Base-by-base conservation (phyloP, 2,329 filamentous ascomycete species). In the Pseudogymnoascus sp. region DNA sequence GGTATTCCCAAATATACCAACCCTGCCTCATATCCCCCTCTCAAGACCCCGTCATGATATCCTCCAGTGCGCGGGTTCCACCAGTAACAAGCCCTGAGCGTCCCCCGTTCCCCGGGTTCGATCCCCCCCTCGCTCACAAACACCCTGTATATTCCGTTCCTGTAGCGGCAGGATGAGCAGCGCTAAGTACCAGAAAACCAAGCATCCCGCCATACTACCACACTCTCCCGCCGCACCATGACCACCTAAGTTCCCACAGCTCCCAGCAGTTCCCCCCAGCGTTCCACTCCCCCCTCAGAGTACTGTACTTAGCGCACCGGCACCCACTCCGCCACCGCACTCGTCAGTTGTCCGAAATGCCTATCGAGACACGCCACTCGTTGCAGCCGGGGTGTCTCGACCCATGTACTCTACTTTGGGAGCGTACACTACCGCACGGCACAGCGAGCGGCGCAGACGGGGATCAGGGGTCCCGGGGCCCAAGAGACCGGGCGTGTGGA, bases 71-170 rank as follows among this genome's bases (percentile, higher is more conserved):
- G 44, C n/a, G 15, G 47, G 47, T 53, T 53, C 47, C 47, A 53
- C 47, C 47, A 53, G 47, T 53, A 53, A 11, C 47, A 31, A 53
- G 31, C 15, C 47, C 47, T 8, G 23, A 17, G 15, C 23, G n/a
- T 31, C 47, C 47, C 47, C 47, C 47, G 47, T 53, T 53, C 47
- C 47, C 47, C 26, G 47, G 47, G 47, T 53, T 53, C 47, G 26
- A 53, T 3, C 23, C 23, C 23, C 10, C 42, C 47, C 47, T 31
- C 47, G 47, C 9, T 15, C 23, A 17, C 15, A 31, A 31, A 53
- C 47, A 53, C 47, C 47, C 47, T 53, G 47, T 31, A 53, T 7
- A 8, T n/a, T 19, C 15, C n/a, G n/a, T 31, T 17, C 9, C 26
- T 17, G n/a, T 53, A 33, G 26, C 8, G 26, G 26, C n/a, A 17